Evolutionary conservation across 2,329 filamentous ascomycete species (phyloP).

Genomic region (Trichoderma polysporum): DNA sequence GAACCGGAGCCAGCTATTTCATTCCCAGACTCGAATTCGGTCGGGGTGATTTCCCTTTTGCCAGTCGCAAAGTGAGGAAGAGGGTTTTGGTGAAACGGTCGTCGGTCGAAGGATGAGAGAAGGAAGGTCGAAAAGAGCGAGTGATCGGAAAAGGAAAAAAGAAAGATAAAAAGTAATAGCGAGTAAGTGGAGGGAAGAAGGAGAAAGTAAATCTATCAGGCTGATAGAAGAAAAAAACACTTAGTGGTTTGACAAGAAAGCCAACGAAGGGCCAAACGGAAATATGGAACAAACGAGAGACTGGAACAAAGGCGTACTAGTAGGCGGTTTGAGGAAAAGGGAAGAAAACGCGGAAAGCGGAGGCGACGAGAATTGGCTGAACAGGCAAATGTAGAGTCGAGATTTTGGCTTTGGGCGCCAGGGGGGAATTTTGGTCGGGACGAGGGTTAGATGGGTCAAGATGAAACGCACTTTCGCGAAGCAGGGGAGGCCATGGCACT

Average conservation of each 20-base stretch:
- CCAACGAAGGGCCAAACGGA: constrained; percentile 2
- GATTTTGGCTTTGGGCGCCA: constrained; percentile 9
- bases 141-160: not conserved
- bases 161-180: not conserved
- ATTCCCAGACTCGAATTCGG: not conserved
- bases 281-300: constrained; percentile 19
- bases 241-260: constrained; percentile 9
- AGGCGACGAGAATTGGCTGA: constrained; percentile 3
- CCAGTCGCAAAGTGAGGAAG: not conserved
- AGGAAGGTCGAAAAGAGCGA: not conserved
- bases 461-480: constrained; percentile 20
- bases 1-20: constrained; percentile 9
- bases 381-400: not conserved
- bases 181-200: not conserved
- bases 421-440: constrained; percentile 16
- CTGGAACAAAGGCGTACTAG: constrained; percentile 13
- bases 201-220: constrained; percentile 3
- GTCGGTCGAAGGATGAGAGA: constrained; percentile 4
- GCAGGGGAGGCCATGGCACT: constrained; percentile 19
- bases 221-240: constrained; percentile 2
- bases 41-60: not conserved
- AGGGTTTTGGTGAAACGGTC: not conserved
- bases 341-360: constrained; percentile 1
- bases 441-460: constrained; percentile 20
- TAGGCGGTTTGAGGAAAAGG: constrained; percentile 2